phyloP scores from a whole-genome alignment of 2,329 filamentous ascomycete species.

The Calonectria crousiana region DNA sequence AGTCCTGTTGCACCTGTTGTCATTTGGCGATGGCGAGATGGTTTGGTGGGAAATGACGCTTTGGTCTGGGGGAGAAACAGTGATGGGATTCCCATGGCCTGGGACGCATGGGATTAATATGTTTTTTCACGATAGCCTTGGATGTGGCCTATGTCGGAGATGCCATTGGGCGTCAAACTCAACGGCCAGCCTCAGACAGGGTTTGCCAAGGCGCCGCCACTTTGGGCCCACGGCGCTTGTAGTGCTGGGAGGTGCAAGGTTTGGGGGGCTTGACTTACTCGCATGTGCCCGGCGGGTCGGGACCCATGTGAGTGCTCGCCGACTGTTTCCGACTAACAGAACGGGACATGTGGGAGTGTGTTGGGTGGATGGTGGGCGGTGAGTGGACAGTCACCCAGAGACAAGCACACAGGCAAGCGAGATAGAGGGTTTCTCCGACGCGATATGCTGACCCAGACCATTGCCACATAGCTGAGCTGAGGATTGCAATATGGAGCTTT shows the following conservation, averaged over 20 bases:
- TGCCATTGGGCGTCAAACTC: conserved; percentile 18
- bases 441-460: neutral
- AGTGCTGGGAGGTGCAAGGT: neutral
- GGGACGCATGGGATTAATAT: conserved; percentile 10
- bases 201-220: conserved; percentile 7
- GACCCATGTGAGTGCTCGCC: neutral
- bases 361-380: conserved; percentile 6
- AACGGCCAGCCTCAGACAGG: conserved; percentile 13
- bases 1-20: conserved; percentile 13
- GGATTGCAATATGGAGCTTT: conserved; percentile 7
- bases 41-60: neutral
- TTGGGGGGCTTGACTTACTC: conserved; percentile 9
- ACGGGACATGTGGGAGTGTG: conserved; percentile 6
- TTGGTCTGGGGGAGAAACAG: neutral
- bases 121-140: neutral
- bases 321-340: conserved; percentile 1
- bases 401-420: conserved; percentile 6
- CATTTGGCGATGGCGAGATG: conserved; percentile 1
- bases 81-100: neutral
- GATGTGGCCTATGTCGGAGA: conserved; percentile 7
- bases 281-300: conserved; percentile 5
- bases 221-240: neutral
- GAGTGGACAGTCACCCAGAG: neutral
- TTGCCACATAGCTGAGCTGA: conserved; percentile 8
- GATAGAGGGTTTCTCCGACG: conserved; percentile 1